Evolutionary conservation across 2,329 filamentous ascomycete genomes (phyloP).

Genomic region (Fusarium guadeloupense): DNA sequence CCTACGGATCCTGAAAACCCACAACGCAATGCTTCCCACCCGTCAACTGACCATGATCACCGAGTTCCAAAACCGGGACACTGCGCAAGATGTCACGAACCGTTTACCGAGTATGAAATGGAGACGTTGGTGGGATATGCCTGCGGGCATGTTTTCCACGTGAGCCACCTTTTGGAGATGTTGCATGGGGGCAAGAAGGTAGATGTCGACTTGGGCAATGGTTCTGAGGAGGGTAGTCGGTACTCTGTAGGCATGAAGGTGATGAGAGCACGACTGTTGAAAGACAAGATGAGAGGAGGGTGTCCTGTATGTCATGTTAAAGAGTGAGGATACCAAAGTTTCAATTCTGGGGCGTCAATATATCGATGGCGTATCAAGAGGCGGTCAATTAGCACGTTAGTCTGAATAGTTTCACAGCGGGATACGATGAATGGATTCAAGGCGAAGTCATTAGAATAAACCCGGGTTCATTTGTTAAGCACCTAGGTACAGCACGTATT

Average conservation of each 20-base stretch:
- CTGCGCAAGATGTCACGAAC: constrained; percentile 66
- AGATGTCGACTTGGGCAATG: constrained; percentile 58
- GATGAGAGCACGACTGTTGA: constrained; percentile 81
- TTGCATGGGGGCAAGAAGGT: constrained; percentile 56
- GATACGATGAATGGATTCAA: constrained; percentile 1
- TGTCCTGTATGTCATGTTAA: constrained; percentile 66
- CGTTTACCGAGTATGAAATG: constrained; percentile 68
- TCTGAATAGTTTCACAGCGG: constrained; percentile 7
- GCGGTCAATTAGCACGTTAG: constrained; percentile 11
- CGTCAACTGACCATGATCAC: constrained; percentile 43
- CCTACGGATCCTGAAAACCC: constrained; percentile 41
- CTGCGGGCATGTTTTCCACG: constrained; percentile 84
- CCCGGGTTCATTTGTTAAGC: constrained; percentile 35
- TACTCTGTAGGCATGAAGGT: constrained; percentile 86
- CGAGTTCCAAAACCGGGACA: constrained; percentile 59
- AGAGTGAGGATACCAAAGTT: constrained; percentile 28
- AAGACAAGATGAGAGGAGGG: constrained; percentile 72
- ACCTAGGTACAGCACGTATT: constrained; percentile 43
- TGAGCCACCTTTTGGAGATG: constrained; percentile 72
- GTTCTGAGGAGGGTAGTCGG: constrained; percentile 55
- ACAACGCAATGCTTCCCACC: constrained; percentile 26
- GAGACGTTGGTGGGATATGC: constrained; percentile 83
- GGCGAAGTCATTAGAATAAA: constrained; percentile 11
- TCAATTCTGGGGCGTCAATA: constrained; percentile 9
- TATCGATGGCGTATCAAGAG: constrained; percentile 25